These are phyloP conservation scores for Lichtheimia hyalospora DNA, from an alignment of 371 early-diverging fungal species.

Conservation along the genomic window DNA sequence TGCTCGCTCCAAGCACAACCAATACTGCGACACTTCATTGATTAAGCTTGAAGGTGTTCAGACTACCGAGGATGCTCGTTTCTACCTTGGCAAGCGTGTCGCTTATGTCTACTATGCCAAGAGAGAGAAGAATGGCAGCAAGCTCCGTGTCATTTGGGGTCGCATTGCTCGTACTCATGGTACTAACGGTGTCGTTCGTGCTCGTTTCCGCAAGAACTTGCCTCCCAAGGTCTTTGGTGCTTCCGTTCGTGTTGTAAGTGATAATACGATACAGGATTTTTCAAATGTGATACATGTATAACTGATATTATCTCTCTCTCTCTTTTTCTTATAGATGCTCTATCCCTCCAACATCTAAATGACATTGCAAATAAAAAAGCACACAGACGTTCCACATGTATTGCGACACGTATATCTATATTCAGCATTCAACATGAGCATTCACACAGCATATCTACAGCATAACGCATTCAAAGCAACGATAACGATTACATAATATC, in stretches of 20 bases:
- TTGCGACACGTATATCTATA: too few relatives aligned
- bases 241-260: slow-evolving; percentile 85
- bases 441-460: too few relatives aligned
- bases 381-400: too few relatives aligned
- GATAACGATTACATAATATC: too few relatives aligned
- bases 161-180: slow-evolving; percentile 94
- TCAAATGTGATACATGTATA: not conserved
- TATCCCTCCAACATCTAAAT: slow-evolving; percentile 12
- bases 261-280: not conserved
- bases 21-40: slow-evolving; percentile 87
- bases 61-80: slow-evolving; percentile 82
- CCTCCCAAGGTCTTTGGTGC: slow-evolving; percentile 94
- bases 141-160: slow-evolving; percentile 97
- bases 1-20: slow-evolving; percentile 91
- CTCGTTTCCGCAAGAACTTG: slow-evolving; percentile 95
- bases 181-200: slow-evolving; percentile 94
- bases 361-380: too few relatives aligned
- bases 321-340: slow-evolving; percentile 10
- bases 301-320: not conserved
- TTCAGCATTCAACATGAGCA: too few relatives aligned
- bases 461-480: too few relatives aligned
- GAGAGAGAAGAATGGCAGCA: slow-evolving; percentile 87
- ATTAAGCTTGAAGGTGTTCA: slow-evolving; percentile 92
- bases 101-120: slow-evolving; percentile 87
- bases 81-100: slow-evolving; percentile 91